Evolutionary conservation across 2,329 filamentous ascomycete genomes (phyloP).

Genomic region (Aspergillus calidoustus): DNA sequence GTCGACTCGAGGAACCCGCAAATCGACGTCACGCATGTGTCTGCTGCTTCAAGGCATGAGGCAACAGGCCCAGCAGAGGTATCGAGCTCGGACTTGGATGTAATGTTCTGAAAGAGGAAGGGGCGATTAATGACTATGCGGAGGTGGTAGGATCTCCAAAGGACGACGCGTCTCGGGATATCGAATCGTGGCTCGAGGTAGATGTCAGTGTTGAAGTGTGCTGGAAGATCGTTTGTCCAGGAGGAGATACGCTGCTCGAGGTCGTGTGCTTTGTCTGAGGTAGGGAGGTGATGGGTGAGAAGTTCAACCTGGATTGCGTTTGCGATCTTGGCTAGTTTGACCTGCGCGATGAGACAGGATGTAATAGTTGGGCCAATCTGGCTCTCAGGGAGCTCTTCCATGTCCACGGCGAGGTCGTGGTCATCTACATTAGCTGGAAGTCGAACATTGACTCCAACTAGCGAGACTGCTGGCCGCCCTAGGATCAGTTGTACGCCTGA

Average conservation of each 20-base stretch:
- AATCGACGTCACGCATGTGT: slow-evolving; percentile 28
- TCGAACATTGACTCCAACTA: slow-evolving; percentile 25
- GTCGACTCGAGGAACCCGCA: slow-evolving; percentile 26
- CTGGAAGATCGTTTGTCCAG: slow-evolving; percentile 23
- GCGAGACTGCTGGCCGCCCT: slow-evolving; percentile 25
- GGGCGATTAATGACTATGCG: slow-evolving; percentile 30
- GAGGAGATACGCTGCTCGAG: slow-evolving; percentile 23
- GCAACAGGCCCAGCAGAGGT: slow-evolving; percentile 21
- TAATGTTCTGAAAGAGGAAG: slow-evolving; percentile 26
- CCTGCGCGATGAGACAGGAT: slow-evolving; percentile 25
- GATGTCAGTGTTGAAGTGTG: slow-evolving; percentile 18
- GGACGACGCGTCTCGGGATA: slow-evolving; percentile 23
- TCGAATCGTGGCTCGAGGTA: slow-evolving; percentile 23
- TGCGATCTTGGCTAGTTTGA: slow-evolving; percentile 28
- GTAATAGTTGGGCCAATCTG: slow-evolving; percentile 23
- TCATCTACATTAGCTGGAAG: slow-evolving; percentile 26
- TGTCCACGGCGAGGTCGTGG: slow-evolving; percentile 27
- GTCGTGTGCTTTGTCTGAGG: slow-evolving; percentile 20
- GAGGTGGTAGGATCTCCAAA: slow-evolving; percentile 30
- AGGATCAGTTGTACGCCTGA: slow-evolving; percentile 25
- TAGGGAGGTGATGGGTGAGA: slow-evolving; percentile 25
- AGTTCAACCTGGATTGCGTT: slow-evolving; percentile 28
- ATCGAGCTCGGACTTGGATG: slow-evolving; percentile 21
- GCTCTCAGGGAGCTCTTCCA: slow-evolving; percentile 24
- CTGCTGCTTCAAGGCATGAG: slow-evolving; percentile 25